Evolutionary conservation across 148 eudicot species (phyloP).

Genomic region (Rheum nobile): DNA sequence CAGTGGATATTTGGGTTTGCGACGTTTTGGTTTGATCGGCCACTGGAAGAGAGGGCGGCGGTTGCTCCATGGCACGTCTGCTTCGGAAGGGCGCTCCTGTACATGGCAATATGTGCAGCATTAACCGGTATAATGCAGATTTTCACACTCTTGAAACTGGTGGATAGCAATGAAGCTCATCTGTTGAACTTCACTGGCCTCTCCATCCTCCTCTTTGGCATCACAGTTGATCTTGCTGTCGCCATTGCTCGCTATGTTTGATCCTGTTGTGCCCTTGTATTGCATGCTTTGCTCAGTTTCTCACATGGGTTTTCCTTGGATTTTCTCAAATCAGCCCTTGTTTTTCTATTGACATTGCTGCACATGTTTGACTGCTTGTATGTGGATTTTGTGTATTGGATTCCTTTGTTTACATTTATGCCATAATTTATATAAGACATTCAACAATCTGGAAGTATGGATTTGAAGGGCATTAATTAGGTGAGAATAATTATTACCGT

Average conservation of each 20-base stretch:
- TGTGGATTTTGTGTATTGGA: background rate
- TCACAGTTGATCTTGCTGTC: conserved; percentile 50
- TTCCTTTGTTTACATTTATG: background rate
- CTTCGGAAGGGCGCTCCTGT: conserved; percentile 51
- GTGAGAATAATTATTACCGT: too few species aligned
- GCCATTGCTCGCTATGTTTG: conserved; percentile 35
- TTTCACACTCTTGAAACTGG: conserved; percentile 18
- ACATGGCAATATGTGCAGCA: conserved; percentile 58
- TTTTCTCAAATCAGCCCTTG: background rate
- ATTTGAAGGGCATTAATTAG: too few species aligned
- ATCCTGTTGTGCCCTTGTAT: background rate
- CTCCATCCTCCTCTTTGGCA: conserved; percentile 54
- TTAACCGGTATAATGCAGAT: conserved; percentile 58
- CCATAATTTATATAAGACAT: background rate
- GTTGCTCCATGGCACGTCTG: conserved; percentile 54
- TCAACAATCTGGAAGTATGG: background rate
- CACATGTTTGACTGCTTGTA: background rate
- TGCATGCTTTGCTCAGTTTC: background rate
- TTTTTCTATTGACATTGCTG: background rate
- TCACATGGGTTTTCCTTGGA: background rate
- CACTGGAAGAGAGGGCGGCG: conserved; percentile 15
- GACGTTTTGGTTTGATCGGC: conserved; percentile 23
- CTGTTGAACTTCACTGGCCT: conserved; percentile 56
- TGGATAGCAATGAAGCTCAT: conserved; percentile 25
- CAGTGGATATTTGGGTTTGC: conserved; percentile 67